Evolutionary conservation across 306 rosid genomes (phyloP), one percentile per base, ranked within the genome.

Genomic region (Rosa chinensis): DNA sequence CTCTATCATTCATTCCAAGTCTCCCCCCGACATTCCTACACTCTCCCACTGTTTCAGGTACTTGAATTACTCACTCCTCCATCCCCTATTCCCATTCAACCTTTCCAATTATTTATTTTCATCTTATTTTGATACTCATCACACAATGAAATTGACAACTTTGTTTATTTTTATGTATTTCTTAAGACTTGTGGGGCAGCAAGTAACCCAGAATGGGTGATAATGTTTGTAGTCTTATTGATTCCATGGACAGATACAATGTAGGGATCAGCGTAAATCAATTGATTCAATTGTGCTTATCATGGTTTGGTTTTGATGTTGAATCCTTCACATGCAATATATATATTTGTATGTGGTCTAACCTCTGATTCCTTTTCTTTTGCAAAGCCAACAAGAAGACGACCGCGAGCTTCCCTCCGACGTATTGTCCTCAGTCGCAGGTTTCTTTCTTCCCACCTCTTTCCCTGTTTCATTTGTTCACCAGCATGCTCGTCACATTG

Each of bases 391-490:
- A 76, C 88, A 73, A 80, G 95, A 89, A 70, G 91, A 80, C 78
- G 93, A 85, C 62, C 85, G 80, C 3, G 92, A 85, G 81, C 81
- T 79, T 83, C 72, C 82, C 39, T 79, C 86, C 0, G 86, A 87
- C 14, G 88, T 85, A 73, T 76, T 78, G 72, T 84, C 94, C 73
- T 79, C 94, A 3, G 89, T 94, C 8, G 76, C 97, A 89, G 98
- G 98, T 94, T 86, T 82, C 85, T 94, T 84, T 85, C 85, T 77
- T 84, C 62, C 75, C 83, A 39, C 52, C 76, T 49, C 10, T 77
- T 73, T 62, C 63, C 7, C 10, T 49, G 6, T 77, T 86, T 76
- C 71, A 18, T 66, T 13, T 62, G 77, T 44, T 80, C 56, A 44
- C 18, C 32, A 35, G 35, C 74, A 70, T 81, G 23, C 42, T 42